Conservation (phyloP, 352 stramenopile species). For the Phytopythium kandeliae region DNA sequence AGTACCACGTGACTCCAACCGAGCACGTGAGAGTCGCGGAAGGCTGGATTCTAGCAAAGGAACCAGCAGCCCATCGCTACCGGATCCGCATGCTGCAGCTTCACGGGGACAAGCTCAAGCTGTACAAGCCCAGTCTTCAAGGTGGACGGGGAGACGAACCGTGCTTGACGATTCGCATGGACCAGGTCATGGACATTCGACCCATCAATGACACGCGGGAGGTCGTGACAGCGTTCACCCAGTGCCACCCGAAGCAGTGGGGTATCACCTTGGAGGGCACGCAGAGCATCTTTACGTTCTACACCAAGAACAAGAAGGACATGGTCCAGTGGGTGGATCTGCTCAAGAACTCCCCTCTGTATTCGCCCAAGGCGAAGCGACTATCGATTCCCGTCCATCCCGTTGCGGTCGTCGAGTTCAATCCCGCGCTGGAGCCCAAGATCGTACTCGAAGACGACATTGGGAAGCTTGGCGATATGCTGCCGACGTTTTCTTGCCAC, state of each 20-base stretch:
- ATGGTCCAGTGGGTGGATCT: constrained; percentile 84
- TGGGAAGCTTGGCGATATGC: constrained; percentile 71
- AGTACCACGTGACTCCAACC: constrained; percentile 25
- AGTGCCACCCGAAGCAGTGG: constrained; percentile 85
- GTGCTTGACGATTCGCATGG: constrained; percentile 69
- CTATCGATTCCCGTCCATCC: constrained; percentile 81
- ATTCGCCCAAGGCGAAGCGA: constrained; percentile 39
- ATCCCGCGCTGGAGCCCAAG: constrained; percentile 58
- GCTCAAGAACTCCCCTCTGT: constrained; percentile 84
- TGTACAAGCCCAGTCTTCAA: constrained; percentile 86
- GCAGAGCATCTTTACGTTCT: constrained; percentile 83
- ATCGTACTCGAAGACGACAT: constrained; percentile 64
- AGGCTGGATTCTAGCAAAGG: constrained; percentile 84
- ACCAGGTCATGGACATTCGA: constrained; percentile 80
- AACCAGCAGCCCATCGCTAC: constrained; percentile 63
- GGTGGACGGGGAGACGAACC: constrained; percentile 61
- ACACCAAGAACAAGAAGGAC: constrained; percentile 68
- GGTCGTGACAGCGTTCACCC: constrained; percentile 68
- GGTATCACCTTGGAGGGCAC: constrained; percentile 78
- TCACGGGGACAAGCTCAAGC: constrained; percentile 64
- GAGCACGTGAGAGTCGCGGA: constrained; percentile 57
- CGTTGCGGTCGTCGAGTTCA: constrained; percentile 71
- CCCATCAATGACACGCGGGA: constrained; percentile 77
- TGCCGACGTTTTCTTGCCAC: constrained; percentile 55
- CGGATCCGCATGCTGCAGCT: constrained; percentile 83